Evolutionary conservation across 2,329 filamentous ascomycete species (phyloP), one percentile per base, ranked within the genome.

Genomic region (Xylariaceae sp.): DNA sequence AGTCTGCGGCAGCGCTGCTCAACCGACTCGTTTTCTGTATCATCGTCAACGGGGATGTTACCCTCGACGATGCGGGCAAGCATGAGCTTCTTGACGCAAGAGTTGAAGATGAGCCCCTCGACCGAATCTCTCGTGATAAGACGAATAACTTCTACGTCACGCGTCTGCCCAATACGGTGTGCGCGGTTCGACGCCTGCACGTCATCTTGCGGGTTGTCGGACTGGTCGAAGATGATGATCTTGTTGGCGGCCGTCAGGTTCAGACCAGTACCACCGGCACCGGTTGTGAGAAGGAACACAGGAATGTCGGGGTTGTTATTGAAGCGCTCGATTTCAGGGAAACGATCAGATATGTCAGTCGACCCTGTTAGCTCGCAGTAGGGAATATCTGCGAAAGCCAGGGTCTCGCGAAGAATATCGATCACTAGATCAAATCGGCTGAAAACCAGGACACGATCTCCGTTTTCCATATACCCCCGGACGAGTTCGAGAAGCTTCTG

Each of bases 131-230:
- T 83, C 0, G 90, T 90, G 51, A 99, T 89, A 1, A 99, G 82
- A 26, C 92, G 82, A 36, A 96, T 87, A 36, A 99, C 90, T 71
- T 99, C 94, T 1, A 99, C 95, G 31, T 94, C 89, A 14, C 91
- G 82, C 26, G 85, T 93, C 78, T 99, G 95, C 0, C 95, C 95
- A 7, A 99, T 91, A 12, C 95, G 89, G 75, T 99, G 95, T 0
- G 95, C 95, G 16, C 95, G 88, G 73, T 99, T 98, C 79, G 98
- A 95, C 0, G 95, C 95, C 73, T 99, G 95, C n/a, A 96, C 87
- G 71, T 99, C 95, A 66, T 98, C 94, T 71, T 99, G 95, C 0
- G 95, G 95, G 67, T 99, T 99, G 77, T 97, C 96, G n/a, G 88
- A 91, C 62, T 90, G 90, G 74, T 99, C 95, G 72, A 98, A 97